Evolutionary conservation across 2,329 filamentous ascomycete species (phyloP), one percentile per base, ranked within the genome.

Genomic region (Colletotrichum viniferum): DNA sequence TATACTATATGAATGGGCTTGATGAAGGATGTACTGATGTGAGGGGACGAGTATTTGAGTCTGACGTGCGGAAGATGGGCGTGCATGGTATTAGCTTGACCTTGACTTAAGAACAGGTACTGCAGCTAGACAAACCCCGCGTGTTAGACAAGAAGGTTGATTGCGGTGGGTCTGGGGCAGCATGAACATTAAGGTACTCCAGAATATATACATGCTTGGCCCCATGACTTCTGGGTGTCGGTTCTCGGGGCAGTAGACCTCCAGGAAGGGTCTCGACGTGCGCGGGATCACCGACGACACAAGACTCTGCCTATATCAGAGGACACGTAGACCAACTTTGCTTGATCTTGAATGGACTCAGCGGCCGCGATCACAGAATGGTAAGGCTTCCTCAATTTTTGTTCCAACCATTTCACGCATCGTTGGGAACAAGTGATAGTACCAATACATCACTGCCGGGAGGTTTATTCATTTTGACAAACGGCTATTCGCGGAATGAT

Each of bases 381-480:
- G 4, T 26, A 26, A 26, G 24, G 24, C 24, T 26, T 26, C 26
- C 26, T 26, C 26, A 26, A 26, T 26, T 26, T 5, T 26, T 12
- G n/a, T 48, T 0, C 5, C 3, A 12, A 48, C 5, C 38, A 5
- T 48, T 21, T 4, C 38, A 21, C 38, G 38, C 38, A 48, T 21
- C 38, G 18, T 12, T 0, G 38, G 18, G 0, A 7, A 7, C 9
- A 2, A 48, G 18, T 21, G 18, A 48, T 21, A 0, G 18, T 48
- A 3, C 36, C 7, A 2, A 38, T 12, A n/a, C 9, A 2, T n/a
- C 38, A 2, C 12, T 0, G 0, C 1, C 9, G 18, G 6, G 3
- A 48, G 38, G 3, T 48, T 48, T 12, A 5, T 4, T n/a, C 8
- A 12, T 48, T n/a, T 12, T n/a, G 18, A 48, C 9, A 0, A 1